Conservation (phyloP, 257 asterid species). For the Handroanthus guayacan region DNA sequence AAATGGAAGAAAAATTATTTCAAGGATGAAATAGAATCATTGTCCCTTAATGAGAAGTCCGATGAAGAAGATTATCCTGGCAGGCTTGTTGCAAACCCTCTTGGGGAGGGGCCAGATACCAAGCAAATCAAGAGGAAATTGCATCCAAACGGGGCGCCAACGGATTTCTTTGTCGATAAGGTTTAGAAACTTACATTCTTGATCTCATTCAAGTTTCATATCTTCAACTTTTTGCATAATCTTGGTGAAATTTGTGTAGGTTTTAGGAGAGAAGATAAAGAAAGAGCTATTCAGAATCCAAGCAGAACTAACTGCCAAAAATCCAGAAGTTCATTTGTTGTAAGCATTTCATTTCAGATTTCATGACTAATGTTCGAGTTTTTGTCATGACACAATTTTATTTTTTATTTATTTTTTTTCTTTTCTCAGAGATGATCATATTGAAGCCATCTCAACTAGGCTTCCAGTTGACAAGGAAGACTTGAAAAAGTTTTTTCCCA, state of each 20-base stretch:
- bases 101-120: slow-evolving; percentile 65
- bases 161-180: slow-evolving; percentile 87
- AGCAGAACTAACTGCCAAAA: slow-evolving; percentile 45
- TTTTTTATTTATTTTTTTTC: background rate
- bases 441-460: slow-evolving; percentile 80
- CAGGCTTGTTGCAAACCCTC: slow-evolving; percentile 55
- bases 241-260: slow-evolving; percentile 44
- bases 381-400: background rate
- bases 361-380: background rate
- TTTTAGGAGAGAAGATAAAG: slow-evolving; percentile 72
- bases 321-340: slow-evolving; percentile 55
- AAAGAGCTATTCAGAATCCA: slow-evolving; percentile 60
- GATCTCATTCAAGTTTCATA: background rate
- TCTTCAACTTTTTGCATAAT: background rate
- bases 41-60: slow-evolving; percentile 53
- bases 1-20: slow-evolving; percentile 75
- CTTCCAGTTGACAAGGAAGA: slow-evolving; percentile 82
- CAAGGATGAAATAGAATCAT: slow-evolving; percentile 55
- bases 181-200: slow-evolving; percentile 36
- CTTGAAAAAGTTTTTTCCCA: slow-evolving; percentile 59
- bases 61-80: slow-evolving; percentile 45
- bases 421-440: slow-evolving; percentile 64
- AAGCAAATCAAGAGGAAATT: slow-evolving; percentile 75
- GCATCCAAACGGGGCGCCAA: slow-evolving; percentile 69
- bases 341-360: slow-evolving; percentile 42